These are phyloP conservation scores for Collariella sp. DNA, from an alignment of 495 filamentous ascomycete genomes.

Conservation along the genomic window DNA sequence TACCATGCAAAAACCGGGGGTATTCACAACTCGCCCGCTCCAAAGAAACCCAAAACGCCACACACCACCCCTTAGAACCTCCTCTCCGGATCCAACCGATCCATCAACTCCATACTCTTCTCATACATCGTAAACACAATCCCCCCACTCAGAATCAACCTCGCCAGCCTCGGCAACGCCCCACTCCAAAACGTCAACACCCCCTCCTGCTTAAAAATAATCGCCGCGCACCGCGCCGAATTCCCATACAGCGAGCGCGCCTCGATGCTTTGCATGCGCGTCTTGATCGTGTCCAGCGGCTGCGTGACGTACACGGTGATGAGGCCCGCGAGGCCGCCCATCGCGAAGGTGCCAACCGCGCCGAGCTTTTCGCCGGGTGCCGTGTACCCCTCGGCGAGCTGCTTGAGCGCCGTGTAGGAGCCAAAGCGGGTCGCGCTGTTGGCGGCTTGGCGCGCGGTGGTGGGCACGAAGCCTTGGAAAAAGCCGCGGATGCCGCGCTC, in stretches of 20 bases:
- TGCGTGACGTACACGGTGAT: constrained; percentile 92
- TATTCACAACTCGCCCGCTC: constrained; percentile 6
- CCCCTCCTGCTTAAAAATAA: constrained; percentile 85
- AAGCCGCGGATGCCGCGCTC: constrained; percentile 86
- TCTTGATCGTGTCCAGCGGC: constrained; percentile 93
- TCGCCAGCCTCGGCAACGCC: constrained; percentile 72
- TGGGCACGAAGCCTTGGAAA: constrained; percentile 94
- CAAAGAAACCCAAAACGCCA: not conserved
- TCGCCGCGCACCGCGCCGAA: constrained; percentile 71
- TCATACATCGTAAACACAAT: constrained; percentile 99
- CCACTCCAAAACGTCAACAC: constrained; percentile 89
- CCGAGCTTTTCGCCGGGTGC: constrained; percentile 93
- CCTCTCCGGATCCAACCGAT: constrained; percentile 71
- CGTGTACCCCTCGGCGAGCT: constrained; percentile 84
- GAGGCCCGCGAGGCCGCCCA: constrained; percentile 80
- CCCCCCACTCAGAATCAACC: constrained; percentile 83
- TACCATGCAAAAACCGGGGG: constrained; percentile 2
- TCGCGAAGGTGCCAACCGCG: constrained; percentile 77
- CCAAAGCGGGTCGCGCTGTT: constrained; percentile 88
- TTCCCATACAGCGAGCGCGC: constrained; percentile 78
- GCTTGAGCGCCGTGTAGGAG: constrained; percentile 81
- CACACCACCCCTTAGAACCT: constrained; percentile 50
- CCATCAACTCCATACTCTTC: constrained; percentile 87
- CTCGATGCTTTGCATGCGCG: constrained; percentile 95
- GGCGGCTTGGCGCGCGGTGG: constrained; percentile 86